A percentile compares a stretch with the other conserved stretches of the same genome.
Conservation (phyloP, 768 basidiomycete species). For the Guyanaporus albipodus region DNA sequence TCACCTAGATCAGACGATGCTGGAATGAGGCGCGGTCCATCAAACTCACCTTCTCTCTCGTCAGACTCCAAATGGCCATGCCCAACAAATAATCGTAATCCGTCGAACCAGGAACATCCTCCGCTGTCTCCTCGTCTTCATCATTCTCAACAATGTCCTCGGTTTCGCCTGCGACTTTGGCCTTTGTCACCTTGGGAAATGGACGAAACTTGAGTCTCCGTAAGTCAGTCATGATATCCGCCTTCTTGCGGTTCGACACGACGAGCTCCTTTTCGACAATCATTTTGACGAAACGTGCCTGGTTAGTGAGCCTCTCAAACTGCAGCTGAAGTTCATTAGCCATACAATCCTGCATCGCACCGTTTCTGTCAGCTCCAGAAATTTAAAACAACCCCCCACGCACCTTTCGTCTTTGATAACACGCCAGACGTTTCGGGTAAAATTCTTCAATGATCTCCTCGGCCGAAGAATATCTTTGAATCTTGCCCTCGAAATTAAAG, state of each 20-base stretch:
- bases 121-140: conserved; percentile 43
- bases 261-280: conserved; percentile 80
- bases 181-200: conserved; percentile 77
- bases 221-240: conserved; percentile 79
- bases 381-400: background rate
- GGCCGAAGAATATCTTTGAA: conserved; percentile 85
- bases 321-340: conserved; percentile 76
- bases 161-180: conserved; percentile 61
- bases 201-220: conserved; percentile 83
- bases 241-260: conserved; percentile 86
- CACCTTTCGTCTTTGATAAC: conserved; percentile 96
- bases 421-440: conserved; percentile 81
- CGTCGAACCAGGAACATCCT: conserved; percentile 37
- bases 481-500: conserved; percentile 94
- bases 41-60: conserved; percentile 74
- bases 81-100: conserved; percentile 94
- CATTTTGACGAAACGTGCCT: conserved; percentile 96
- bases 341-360: conserved; percentile 62
- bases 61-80: conserved; percentile 95
- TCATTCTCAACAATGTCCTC: conserved; percentile 56
- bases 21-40: background rate
- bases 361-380: background rate
- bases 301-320: conserved; percentile 86
- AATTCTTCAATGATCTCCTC: conserved; percentile 94
- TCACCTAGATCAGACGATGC: conserved; percentile 4